Evolutionary conservation across 306 rosid genomes (phyloP).

Genomic region (Vigna hirtella): DNA sequence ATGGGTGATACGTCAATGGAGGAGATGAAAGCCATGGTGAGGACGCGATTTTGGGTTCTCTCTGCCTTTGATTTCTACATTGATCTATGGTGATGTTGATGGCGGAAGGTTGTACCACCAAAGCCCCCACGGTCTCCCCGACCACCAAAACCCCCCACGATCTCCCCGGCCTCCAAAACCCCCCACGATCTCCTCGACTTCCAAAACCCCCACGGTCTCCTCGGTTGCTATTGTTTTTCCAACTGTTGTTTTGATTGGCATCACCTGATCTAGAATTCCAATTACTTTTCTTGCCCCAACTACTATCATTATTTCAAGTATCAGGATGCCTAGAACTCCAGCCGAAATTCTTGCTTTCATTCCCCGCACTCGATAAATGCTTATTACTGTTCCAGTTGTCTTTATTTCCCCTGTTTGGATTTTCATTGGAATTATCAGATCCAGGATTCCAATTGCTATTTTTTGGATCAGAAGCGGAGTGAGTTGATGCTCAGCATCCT

Average conservation of each 20-base stretch:
- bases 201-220: conserved; percentile 58
- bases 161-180: conserved; percentile 53
- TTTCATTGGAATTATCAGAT: conserved; percentile 36
- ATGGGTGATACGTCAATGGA: no score
- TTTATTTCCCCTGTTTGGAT: conserved; percentile 36
- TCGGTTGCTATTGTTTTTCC: conserved; percentile 50
- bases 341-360: conserved; percentile 38
- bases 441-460: conserved; percentile 40
- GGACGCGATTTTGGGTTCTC: no score
- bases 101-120: no score
- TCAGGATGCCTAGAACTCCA: conserved; percentile 46
- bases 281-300: conserved; percentile 53
- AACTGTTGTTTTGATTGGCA: conserved; percentile 28
- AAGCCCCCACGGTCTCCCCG: conserved; percentile 55
- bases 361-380: conserved; percentile 37
- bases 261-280: conserved; percentile 57
- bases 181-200: no score
- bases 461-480: conserved; percentile 28
- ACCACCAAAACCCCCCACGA: conserved; percentile 58
- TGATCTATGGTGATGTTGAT: no score
- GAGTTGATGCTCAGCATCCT: no score
- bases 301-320: conserved; percentile 47
- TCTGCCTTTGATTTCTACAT: no score
- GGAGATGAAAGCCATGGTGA: no score
- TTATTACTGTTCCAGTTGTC: conserved; percentile 10